A percentile compares a stretch with the other conserved stretches of the same genome.
These are phyloP conservation scores for Backusella tarrabulga DNA, from an alignment of 192 early-diverging fungal genomes.

Conservation along the genomic window DNA sequence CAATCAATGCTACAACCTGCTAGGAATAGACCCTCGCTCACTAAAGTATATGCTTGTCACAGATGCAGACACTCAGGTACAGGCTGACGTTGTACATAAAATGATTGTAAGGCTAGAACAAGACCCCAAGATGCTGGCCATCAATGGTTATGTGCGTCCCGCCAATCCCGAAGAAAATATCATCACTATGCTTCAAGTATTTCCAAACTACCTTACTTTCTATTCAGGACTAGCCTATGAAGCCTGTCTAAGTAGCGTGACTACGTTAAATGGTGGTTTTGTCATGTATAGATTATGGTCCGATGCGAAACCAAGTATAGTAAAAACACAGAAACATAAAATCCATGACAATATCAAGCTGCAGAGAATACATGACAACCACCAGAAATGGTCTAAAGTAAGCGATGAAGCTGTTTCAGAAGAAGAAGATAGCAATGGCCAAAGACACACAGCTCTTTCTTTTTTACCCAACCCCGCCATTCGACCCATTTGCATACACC, in stretches of 20 bases:
- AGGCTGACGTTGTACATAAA: conserved; percentile 47
- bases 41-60: conserved; percentile 68
- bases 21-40: conserved; percentile 59
- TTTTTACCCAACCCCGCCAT: conserved; percentile 17
- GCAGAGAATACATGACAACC: neutral
- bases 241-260: conserved; percentile 62
- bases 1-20: conserved; percentile 61
- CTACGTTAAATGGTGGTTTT: conserved; percentile 63
- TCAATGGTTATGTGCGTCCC: conserved; percentile 67
- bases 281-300: conserved; percentile 70
- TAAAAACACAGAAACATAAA: conserved; percentile 14
- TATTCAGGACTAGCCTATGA: conserved; percentile 65
- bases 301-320: conserved; percentile 27
- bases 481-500: conserved; percentile 35
- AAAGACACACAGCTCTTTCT: conserved; percentile 9
- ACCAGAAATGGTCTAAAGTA: conserved; percentile 12
- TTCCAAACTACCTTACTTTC: conserved; percentile 63
- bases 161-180: conserved; percentile 60
- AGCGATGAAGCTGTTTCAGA: conserved; percentile 19
- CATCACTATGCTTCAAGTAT: conserved; percentile 69
- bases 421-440: conserved; percentile 6
- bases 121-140: conserved; percentile 57
- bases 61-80: conserved; percentile 67
- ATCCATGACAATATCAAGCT: neutral
- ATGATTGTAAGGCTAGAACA: conserved; percentile 56